Evolutionary conservation across 257 asterid genomes (phyloP), one percentile per base, ranked within the genome.

Genomic region (Catharanthus roseus): DNA sequence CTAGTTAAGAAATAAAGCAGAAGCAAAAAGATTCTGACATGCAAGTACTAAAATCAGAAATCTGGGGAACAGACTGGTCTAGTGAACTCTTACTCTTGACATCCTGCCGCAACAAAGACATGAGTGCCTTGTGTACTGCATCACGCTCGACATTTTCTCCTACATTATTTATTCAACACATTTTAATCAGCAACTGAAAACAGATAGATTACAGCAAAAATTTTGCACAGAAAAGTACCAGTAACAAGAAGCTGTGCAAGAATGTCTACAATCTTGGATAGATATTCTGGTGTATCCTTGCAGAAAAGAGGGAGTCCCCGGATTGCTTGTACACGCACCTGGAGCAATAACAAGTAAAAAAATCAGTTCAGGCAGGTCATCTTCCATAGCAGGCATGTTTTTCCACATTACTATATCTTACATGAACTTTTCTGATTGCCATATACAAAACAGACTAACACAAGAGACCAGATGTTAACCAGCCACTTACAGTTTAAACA

Each of bases 121-220:
- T 78, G 60, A 91, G 82, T 72, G 96, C 96, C 77, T 93, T 91
- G 76, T 93, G 90, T 63, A 93, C 97, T 28, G 98, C 96, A 84
- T 93, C 98, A 39, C 95, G 97, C 85, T 93, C 98, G 69, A 90
- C 95, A 36, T 89, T 93, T 78, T 93, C 98, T 63, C 95, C 98
- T 91, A 65, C 26, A 71, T 26, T 6, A 28, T 50, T 72, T 58
- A 68, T 45, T 23, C 23, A 61, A 75, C 19, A 73, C 38, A 54
- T 68, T n/a, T n/a, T 45, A 47, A 38, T 45, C 56, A 56, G 75
- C 13, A 71, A 29, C 39, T 51, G 23, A 72, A 50, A 78, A 36
- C 79, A 77, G 38, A 44, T 16, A 55, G 4, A 53, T 16, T 16
- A 36, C 68, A 72, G 65, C 23, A 51, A 4, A n/a, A 47, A 53